Conservation (phyloP, 257 asterid species). For the Solanum verrucosum region DNA sequence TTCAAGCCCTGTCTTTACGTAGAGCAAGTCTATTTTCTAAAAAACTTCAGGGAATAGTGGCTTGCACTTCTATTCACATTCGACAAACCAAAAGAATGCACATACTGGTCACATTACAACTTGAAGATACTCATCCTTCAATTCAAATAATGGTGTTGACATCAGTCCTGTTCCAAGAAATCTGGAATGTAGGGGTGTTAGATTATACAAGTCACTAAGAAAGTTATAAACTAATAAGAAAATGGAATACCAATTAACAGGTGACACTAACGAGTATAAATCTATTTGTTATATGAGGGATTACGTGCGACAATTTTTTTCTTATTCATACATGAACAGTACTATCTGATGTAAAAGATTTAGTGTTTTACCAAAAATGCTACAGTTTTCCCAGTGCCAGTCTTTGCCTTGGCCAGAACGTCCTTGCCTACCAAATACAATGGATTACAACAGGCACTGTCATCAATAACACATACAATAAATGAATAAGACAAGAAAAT, state of each 20-base stretch:
- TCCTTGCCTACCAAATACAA: constrained; percentile 63
- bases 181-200: neutral
- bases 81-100: neutral
- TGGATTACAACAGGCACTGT: constrained; percentile 4
- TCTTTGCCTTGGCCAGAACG: constrained; percentile 96
- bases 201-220: neutral
- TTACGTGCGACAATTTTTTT: neutral
- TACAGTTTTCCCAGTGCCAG: constrained; percentile 98
- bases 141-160: neutral
- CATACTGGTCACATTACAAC: neutral
- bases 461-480: neutral
- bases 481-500: neutral
- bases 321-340: neutral
- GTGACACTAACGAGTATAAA: neutral
- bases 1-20: neutral
- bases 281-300: neutral
- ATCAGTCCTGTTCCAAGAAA: neutral
- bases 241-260: neutral
- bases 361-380: constrained; percentile 74
- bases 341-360: constrained; percentile 3
- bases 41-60: neutral
- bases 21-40: neutral
- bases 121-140: neutral
- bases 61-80: neutral
- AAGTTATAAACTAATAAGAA: neutral